Conservation (phyloP, 2,329 filamentous ascomycete species). For the Pseudogymnoascus sp. region DNA sequence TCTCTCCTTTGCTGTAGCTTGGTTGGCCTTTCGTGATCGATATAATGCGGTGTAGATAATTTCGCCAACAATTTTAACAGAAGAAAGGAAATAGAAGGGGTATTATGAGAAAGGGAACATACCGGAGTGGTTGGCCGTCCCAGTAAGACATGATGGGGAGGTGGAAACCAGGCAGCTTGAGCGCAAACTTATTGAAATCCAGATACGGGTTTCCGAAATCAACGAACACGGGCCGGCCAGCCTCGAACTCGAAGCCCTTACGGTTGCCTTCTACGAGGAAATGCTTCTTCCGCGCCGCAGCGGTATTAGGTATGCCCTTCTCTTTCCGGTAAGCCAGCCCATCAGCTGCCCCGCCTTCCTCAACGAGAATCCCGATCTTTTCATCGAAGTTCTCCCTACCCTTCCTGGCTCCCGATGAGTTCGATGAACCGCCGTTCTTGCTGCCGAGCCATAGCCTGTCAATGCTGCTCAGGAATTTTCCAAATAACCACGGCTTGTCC, state of each 20-base stretch:
- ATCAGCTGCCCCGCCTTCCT: constrained; percentile 57
- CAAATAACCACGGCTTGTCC: constrained; percentile 79
- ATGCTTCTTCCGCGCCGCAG: constrained; percentile 52
- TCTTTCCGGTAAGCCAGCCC: constrained; percentile 39
- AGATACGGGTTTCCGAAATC: constrained; percentile 89
- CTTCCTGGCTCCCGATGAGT: constrained; percentile 22
- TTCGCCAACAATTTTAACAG: neutral
- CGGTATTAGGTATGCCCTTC: constrained; percentile 43
- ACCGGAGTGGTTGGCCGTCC: constrained; percentile 72
- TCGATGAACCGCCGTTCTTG: constrained; percentile 13
- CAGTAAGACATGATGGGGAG: constrained; percentile 69
- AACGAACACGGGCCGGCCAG: constrained; percentile 43
- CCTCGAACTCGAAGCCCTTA: constrained; percentile 47
- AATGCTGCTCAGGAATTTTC: constrained; percentile 70
- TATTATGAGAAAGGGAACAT: constrained; percentile 30
- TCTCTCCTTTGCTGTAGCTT: constrained; percentile 22
- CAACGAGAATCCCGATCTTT: constrained; percentile 47
- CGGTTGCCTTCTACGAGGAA: constrained; percentile 43
- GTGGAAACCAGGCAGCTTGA: constrained; percentile 65
- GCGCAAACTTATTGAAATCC: constrained; percentile 72
- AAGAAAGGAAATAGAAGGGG: neutral
- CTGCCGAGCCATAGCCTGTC: constrained; percentile 65
- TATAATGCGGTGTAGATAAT: neutral
- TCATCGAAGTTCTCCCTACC: constrained; percentile 32
- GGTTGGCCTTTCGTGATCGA: constrained; percentile 5